Conservation (phyloP, 768 basidiomycete genomes). For the Termitomyces sp. region DNA sequence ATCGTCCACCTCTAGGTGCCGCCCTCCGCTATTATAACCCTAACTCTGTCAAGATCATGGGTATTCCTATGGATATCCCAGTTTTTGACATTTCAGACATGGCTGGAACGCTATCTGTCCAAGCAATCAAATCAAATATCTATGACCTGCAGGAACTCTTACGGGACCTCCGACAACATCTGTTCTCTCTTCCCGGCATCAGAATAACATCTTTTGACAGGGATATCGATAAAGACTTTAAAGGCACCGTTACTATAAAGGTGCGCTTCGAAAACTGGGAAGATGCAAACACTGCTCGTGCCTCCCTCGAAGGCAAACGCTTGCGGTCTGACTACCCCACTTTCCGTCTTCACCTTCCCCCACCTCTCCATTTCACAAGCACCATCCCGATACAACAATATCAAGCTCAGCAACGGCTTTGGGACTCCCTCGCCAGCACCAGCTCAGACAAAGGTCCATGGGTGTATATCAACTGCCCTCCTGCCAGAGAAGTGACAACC, state of each 20-base stretch:
- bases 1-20: constrained; percentile 31
- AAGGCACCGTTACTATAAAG: constrained; percentile 31
- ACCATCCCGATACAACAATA: constrained; percentile 46
- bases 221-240: constrained; percentile 16
- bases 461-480: constrained; percentile 22
- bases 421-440: constrained; percentile 39
- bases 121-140: constrained; percentile 17
- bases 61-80: constrained; percentile 28
- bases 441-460: constrained; percentile 33
- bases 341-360: constrained; percentile 39
- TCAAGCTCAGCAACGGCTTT: constrained; percentile 43
- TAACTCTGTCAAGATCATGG: constrained; percentile 38
- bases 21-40: constrained; percentile 20
- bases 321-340: constrained; percentile 25
- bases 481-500: constrained; percentile 20
- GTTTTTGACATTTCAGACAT: constrained; percentile 24
- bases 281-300: constrained; percentile 36
- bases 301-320: constrained; percentile 28
- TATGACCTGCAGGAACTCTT: constrained; percentile 18
- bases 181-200: constrained; percentile 16
- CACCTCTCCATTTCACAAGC: constrained; percentile 48
- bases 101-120: constrained; percentile 22
- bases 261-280: constrained; percentile 49
- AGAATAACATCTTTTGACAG: constrained; percentile 23
- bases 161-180: constrained; percentile 19